Evolutionary conservation across 768 basidiomycete species (phyloP), one percentile per base, ranked within the genome.

Genomic region (Goffeauzyma gilvescens): DNA sequence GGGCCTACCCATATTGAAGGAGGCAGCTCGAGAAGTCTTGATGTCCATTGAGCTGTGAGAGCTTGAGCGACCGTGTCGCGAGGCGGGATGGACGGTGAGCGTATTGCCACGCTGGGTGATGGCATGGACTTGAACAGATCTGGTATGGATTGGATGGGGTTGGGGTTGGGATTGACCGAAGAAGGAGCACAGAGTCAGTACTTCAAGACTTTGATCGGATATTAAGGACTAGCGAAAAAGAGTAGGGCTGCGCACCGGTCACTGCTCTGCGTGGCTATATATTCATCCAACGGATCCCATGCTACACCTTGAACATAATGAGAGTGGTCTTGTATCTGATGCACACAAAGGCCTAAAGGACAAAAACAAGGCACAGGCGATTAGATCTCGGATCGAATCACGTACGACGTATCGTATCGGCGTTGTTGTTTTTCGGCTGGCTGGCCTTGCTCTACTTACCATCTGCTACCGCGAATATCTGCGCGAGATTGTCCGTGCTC

Each of bases 291-390:
- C 1, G 93, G 93, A 52, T 98, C 93, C 93, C 93, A 98, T 0
- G 90, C 84, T 22, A 96, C 93, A 7, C 93, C 93, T 67, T 98
- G 93, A 0, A 98, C 93, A 58, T 83, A 95, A 63, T 96, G 90
- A 25, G 73, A 75, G 63, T 98, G 93, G 55, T 96, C 90, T 1
- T 83, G 79, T 47, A 89, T 80, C 61, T 87, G 83, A 52, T 77
- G 75, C 10, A 93, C 72, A 55, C 81, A 82, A 69, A 80, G 79
- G 22, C 85, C 85, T 85, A 55, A 31, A 55, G 21, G 26, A 48
- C 37, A 32, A 52, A 49, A 27, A 55, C 56, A n/a, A n/a, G n/a
- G n/a, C n/a, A n/a, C n/a, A n/a, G n/a, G n/a, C n/a, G n/a, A n/a
- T n/a, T n/a, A n/a, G n/a, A n/a, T n/a, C n/a, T n/a, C n/a, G n/a